These are phyloP conservation scores for Camelina laxa DNA, from an alignment of 345 rosid genomes.

Conservation along the genomic window DNA sequence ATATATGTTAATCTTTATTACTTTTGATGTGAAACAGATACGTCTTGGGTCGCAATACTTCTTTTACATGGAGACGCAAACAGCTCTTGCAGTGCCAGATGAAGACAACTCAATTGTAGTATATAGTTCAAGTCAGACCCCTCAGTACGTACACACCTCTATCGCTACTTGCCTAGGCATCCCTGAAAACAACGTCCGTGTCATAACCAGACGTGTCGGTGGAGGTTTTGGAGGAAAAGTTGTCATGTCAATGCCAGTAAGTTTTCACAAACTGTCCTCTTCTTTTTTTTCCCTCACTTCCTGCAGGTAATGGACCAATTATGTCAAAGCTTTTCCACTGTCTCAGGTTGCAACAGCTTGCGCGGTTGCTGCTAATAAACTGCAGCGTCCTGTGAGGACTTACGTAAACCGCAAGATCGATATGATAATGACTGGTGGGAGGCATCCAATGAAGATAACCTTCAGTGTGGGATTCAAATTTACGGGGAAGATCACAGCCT, in stretches of 20 bases:
- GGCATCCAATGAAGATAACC: conserved; percentile 93
- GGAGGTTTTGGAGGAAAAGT: conserved; percentile 96
- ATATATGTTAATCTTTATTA: background rate
- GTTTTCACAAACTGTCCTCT: conserved; percentile 32
- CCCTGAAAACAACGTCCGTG: conserved; percentile 80
- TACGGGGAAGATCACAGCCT: conserved; percentile 80
- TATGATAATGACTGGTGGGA: conserved; percentile 92
- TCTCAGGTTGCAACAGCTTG: conserved; percentile 83
- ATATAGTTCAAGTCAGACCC: conserved; percentile 72
- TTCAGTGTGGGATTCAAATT: conserved; percentile 86
- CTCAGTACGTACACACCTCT: conserved; percentile 58
- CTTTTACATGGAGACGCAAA: conserved; percentile 88
- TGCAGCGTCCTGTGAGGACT: conserved; percentile 70
- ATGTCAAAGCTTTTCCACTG: background rate
- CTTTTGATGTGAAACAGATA: conserved; percentile 50
- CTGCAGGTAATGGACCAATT: conserved; percentile 2
- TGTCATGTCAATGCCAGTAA: conserved; percentile 67
- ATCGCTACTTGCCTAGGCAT: conserved; percentile 79
- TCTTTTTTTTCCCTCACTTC: background rate
- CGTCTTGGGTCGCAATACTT: conserved; percentile 80
- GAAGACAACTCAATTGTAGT: conserved; percentile 84
- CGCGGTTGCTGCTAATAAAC: conserved; percentile 76
- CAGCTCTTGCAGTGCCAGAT: conserved; percentile 90
- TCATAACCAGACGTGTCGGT: conserved; percentile 86
- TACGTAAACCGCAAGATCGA: conserved; percentile 79